Evolutionary conservation across 495 filamentous ascomycete species (phyloP).

Genomic region (Poronia punctata): DNA sequence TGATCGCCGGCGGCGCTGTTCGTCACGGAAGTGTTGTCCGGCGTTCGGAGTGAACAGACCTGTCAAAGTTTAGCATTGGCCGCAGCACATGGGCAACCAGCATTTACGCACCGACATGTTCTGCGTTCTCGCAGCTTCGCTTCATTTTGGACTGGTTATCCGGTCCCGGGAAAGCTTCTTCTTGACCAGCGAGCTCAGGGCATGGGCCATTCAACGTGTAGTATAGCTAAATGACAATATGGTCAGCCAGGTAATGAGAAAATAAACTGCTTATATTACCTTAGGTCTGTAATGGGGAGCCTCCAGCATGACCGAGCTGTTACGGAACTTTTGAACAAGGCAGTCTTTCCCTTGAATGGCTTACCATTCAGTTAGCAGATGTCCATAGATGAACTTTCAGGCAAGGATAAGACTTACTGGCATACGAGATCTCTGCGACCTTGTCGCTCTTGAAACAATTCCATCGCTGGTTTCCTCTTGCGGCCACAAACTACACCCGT

Average conservation of each 20-base stretch:
- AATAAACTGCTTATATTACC: slow-evolving; percentile 37
- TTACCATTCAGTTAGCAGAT: slow-evolving; percentile 26
- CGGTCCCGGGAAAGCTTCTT: slow-evolving; percentile 66
- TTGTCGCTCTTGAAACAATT: slow-evolving; percentile 79
- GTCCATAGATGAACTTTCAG: neutral
- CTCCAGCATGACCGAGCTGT: slow-evolving; percentile 91
- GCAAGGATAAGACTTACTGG: slow-evolving; percentile 53
- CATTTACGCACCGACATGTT: slow-evolving; percentile 64
- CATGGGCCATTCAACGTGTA: slow-evolving; percentile 36
- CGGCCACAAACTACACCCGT: slow-evolving; percentile 60
- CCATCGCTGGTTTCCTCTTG: slow-evolving; percentile 67
- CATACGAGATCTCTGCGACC: slow-evolving; percentile 85
- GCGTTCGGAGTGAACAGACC: slow-evolving; percentile 67
- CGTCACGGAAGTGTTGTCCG: slow-evolving; percentile 65
- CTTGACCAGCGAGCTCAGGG: slow-evolving; percentile 42
- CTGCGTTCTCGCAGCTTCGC: slow-evolving; percentile 75
- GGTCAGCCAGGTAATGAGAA: neutral
- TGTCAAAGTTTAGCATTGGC: slow-evolving; percentile 18
- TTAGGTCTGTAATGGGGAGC: slow-evolving; percentile 74
- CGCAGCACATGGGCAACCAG: too few relatives aligned
- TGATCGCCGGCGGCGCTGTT: slow-evolving; percentile 68
- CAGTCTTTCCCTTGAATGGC: slow-evolving; percentile 89
- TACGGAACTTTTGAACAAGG: slow-evolving; percentile 88
- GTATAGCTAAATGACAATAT: slow-evolving; percentile 37
- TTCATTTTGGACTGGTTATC: slow-evolving; percentile 83